phyloP scores from a whole-genome alignment of 139 green algal genomes.

The Chlorokybus atmophyticus region DNA sequence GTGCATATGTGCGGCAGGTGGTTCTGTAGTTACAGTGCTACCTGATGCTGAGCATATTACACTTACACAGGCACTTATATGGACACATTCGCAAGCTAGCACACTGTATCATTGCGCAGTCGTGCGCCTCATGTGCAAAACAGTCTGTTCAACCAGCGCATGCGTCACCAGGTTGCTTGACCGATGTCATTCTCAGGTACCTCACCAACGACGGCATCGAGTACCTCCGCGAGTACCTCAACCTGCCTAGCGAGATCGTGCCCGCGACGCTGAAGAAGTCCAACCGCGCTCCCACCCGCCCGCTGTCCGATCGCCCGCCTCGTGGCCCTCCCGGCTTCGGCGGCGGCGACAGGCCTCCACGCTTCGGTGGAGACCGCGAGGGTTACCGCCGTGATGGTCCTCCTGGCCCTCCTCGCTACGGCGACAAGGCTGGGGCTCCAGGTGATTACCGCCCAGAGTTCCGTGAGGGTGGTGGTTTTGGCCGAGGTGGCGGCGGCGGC shows the following conservation, averaged over 20 bases:
- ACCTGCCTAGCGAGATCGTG: constrained; percentile 78
- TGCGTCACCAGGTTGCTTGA: no score
- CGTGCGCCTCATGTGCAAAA: no score
- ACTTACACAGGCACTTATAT: no score
- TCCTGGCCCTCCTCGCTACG: constrained; percentile 31
- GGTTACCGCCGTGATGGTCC: constrained; percentile 22
- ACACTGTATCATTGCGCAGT: no score
- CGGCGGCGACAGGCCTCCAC: neutral
- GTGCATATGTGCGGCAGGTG: no score
- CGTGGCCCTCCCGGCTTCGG: no score
- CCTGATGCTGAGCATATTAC: no score
- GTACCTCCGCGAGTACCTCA: constrained; percentile 94
- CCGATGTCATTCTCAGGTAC: constrained; percentile 26
- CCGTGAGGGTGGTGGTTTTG: neutral
- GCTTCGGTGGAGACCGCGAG: constrained; percentile 40
- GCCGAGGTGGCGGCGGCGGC: no score
- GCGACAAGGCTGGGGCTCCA: constrained; percentile 40
- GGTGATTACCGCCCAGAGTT: constrained; percentile 44
- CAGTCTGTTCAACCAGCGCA: no score
- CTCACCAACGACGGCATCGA: constrained; percentile 96
- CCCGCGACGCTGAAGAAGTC: constrained; percentile 76
- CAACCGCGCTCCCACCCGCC: constrained; percentile 50
- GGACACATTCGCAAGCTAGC: no score
- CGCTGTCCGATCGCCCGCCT: neutral
- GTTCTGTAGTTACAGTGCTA: no score